These are phyloP conservation scores for Colletotrichum spinosum DNA, from an alignment of 2,329 filamentous ascomycete genomes.

Conservation along the genomic window DNA sequence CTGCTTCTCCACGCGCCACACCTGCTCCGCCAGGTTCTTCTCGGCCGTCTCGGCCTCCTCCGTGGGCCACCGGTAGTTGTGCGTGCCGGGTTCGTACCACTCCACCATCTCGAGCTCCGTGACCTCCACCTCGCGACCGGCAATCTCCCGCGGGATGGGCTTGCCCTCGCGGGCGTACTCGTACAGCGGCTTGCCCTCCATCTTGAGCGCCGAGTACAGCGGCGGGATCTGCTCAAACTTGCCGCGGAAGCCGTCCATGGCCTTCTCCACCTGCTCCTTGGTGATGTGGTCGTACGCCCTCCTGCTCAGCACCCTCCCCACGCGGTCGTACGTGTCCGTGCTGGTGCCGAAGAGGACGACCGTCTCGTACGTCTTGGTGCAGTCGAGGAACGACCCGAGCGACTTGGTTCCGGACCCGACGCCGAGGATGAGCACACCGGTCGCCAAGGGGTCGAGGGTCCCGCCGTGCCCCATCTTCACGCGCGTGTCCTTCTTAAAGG, in stretches of 20 bases:
- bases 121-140: slow-evolving; percentile 83
- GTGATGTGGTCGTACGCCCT: slow-evolving; percentile 86
- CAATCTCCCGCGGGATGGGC: slow-evolving; percentile 85
- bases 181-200: slow-evolving; percentile 94
- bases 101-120: slow-evolving; percentile 83
- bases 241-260: slow-evolving; percentile 80
- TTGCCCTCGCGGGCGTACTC: slow-evolving; percentile 95
- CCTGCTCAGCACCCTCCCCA: slow-evolving; percentile 84
- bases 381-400: slow-evolving; percentile 81
- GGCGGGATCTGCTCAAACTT: slow-evolving; percentile 91
- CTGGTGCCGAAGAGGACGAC: slow-evolving; percentile 90
- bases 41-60: slow-evolving; percentile 82
- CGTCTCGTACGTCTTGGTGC: slow-evolving; percentile 94
- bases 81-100: slow-evolving; percentile 85
- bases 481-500: slow-evolving; percentile 69
- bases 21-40: slow-evolving; percentile 80
- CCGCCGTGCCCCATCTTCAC: slow-evolving; percentile 98
- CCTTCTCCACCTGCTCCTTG: slow-evolving; percentile 79
- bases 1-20: slow-evolving; percentile 71
- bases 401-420: slow-evolving; percentile 89
- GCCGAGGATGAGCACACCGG: slow-evolving; percentile 90
- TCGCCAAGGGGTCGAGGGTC: slow-evolving; percentile 93
- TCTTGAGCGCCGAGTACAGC: slow-evolving; percentile 91
- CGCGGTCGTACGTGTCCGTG: slow-evolving; percentile 91
- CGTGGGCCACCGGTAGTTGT: slow-evolving; percentile 82